Percentiles rank a stretch among this genome's conserved stretches.
phyloP scores from a whole-genome alignment of 2,329 filamentous ascomycete genomes.

The Juglanconis sp. region DNA sequence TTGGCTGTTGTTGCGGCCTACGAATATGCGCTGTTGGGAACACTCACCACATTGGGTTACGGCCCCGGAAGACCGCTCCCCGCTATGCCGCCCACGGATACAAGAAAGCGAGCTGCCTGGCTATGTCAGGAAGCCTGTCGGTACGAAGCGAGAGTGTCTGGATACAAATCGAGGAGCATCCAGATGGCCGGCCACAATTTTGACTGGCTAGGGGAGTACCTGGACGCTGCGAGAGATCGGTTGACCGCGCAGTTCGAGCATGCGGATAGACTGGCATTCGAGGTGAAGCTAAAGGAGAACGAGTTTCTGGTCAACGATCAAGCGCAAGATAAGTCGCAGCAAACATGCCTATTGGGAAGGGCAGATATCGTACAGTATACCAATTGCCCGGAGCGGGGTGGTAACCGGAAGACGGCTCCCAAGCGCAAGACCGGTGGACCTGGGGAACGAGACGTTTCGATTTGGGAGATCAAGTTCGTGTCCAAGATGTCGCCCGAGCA shows the following conservation, averaged over 20 bases:
- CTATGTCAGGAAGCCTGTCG: slow-evolving; percentile 18
- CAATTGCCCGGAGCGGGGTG: background rate
- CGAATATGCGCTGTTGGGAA: slow-evolving; percentile 8
- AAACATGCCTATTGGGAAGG: background rate
- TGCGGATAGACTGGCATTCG: slow-evolving; percentile 14
- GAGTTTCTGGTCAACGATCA: background rate
- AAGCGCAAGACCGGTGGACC: background rate
- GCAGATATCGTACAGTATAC: background rate
- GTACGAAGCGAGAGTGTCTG: slow-evolving; percentile 12
- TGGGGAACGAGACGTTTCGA: background rate
- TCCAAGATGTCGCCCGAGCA: slow-evolving; percentile 16
- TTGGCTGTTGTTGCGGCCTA: slow-evolving; percentile 20
- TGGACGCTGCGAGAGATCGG: slow-evolving; percentile 4
- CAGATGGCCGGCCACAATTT: slow-evolving; percentile 17
- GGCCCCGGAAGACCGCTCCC: background rate
- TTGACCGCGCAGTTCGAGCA: slow-evolving; percentile 10
- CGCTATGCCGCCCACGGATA: background rate
- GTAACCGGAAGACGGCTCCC: background rate
- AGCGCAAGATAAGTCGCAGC: background rate
- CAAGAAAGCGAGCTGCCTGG: slow-evolving; percentile 9
- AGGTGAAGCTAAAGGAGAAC: slow-evolving; percentile 8
- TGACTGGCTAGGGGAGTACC: slow-evolving; percentile 16
- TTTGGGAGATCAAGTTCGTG: slow-evolving; percentile 23
- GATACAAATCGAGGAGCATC: slow-evolving; percentile 15
- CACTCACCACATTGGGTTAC: slow-evolving; percentile 7